These are phyloP conservation scores for Cyclanthera cordifolia DNA, from an alignment of 306 rosid genomes.

Conservation along the genomic window DNA sequence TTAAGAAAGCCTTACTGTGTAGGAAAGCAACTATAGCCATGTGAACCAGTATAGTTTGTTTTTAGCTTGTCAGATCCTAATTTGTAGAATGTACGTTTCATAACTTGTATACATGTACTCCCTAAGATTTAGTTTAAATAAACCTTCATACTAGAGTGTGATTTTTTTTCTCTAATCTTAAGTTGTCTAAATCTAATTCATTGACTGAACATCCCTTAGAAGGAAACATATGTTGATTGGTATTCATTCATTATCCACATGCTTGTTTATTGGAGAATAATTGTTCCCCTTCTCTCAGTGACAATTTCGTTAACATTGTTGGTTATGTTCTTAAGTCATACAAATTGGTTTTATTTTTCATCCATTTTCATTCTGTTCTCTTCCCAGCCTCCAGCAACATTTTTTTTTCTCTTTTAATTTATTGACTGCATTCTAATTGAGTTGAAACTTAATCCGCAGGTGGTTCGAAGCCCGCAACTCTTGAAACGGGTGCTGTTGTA, in stretches of 20 bases:
- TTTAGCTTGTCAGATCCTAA: not conserved
- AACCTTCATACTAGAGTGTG: not conserved
- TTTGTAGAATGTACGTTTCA: not conserved
- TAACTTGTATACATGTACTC: not conserved
- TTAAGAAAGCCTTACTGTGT: not conserved
- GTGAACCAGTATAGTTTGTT: not conserved
- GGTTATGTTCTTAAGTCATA: not conserved
- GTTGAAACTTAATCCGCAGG: conserved; percentile 38
- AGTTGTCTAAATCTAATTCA: not conserved
- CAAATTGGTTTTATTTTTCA: not conserved
- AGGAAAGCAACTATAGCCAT: not conserved
- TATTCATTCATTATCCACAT: not conserved
- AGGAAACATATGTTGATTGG: not conserved
- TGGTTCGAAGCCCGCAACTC: conserved; percentile 87
- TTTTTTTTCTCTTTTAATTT: not conserved
- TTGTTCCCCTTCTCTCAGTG: not conserved
- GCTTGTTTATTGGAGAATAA: not conserved
- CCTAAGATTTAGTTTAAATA: not conserved
- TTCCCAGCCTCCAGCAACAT: not conserved
- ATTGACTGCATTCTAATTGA: not conserved
- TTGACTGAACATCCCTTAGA: not conserved
- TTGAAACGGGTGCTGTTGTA: conserved; percentile 77
- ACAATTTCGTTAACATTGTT: not conserved
- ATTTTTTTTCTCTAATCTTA: not conserved
- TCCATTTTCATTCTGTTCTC: not conserved